Percentiles rank a stretch among this genome's conserved stretches.
Conservation (phyloP, 2,329 filamentous ascomycete species). For the Trichoderma atrobrunneum region DNA sequence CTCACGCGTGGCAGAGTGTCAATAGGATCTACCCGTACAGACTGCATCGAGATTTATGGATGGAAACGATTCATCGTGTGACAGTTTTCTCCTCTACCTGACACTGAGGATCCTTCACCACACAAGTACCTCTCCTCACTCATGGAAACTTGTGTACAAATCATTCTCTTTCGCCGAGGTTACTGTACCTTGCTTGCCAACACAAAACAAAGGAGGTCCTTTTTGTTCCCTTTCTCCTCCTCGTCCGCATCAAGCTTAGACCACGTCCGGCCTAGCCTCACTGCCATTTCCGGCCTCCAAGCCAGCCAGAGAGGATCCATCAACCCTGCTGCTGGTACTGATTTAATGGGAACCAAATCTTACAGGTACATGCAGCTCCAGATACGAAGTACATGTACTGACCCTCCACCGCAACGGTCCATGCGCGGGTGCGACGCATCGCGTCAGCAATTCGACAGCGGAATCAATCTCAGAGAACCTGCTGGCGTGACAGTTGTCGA, state of each 20-base stretch:
- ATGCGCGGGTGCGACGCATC: background rate
- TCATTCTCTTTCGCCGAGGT: background rate
- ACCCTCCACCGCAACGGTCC: background rate
- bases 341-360: slow-evolving; percentile 11
- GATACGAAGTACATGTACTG: background rate
- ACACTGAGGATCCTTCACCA: background rate
- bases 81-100: background rate
- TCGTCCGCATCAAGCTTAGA: background rate
- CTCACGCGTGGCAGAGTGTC: background rate
- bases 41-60: too few species aligned
- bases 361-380: background rate
- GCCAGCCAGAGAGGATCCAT: slow-evolving; percentile 5
- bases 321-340: slow-evolving; percentile 14
- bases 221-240: background rate
- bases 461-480: background rate
- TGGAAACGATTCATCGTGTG: background rate
- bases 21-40: background rate
- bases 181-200: background rate
- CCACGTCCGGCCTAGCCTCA: background rate
- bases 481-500: background rate
- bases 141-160: background rate
- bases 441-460: background rate
- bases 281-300: background rate
- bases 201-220: background rate
- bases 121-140: background rate